phyloP scores from a whole-genome alignment of 2,329 filamentous ascomycete genomes.

The Ilyonectria sp. region DNA sequence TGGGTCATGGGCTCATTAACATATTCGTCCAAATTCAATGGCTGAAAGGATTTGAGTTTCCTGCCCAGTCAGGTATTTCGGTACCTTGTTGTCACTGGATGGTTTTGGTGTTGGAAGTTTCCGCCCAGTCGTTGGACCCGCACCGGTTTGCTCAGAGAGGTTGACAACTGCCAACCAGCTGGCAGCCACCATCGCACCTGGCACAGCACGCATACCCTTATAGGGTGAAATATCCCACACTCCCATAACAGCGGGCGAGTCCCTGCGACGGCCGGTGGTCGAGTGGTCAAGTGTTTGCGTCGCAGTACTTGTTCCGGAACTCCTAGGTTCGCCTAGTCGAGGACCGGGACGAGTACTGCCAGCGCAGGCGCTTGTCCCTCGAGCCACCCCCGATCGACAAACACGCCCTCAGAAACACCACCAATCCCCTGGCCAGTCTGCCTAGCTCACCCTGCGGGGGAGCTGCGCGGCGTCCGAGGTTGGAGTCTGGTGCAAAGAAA shows the following conservation, averaged over 20 bases:
- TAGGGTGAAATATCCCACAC: slow-evolving; percentile 4
- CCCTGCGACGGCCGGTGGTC: slow-evolving; percentile 20
- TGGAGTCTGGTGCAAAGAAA: slow-evolving; percentile 46
- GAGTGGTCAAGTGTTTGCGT: slow-evolving; percentile 12
- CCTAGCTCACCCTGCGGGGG: slow-evolving; percentile 1
- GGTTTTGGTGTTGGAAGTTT: not conserved
- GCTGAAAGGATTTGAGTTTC: not conserved
- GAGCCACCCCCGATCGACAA: not conserved
- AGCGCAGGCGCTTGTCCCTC: not conserved
- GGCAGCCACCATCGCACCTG: slow-evolving; percentile 10
- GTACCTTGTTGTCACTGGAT: not conserved
- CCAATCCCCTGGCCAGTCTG: slow-evolving; percentile 37
- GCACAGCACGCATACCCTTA: slow-evolving; percentile 19
- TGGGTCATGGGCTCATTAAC: not conserved
- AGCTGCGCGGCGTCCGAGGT: slow-evolving; percentile 37
- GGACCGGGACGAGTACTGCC: not conserved
- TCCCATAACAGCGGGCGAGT: slow-evolving; percentile 28
- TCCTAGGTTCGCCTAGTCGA: not conserved
- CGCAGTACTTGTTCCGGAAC: not conserved
- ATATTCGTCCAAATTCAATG: not conserved
- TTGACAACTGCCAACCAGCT: slow-evolving; percentile 30
- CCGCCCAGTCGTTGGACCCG: not conserved
- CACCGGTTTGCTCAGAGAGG: not conserved
- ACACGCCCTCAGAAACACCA: slow-evolving; percentile 41
- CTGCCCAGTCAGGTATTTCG: not conserved